Evolutionary conservation across 2,329 filamentous ascomycete genomes (phyloP), one percentile per base, ranked within the genome.

Genomic region (Fusarium aywerte): DNA sequence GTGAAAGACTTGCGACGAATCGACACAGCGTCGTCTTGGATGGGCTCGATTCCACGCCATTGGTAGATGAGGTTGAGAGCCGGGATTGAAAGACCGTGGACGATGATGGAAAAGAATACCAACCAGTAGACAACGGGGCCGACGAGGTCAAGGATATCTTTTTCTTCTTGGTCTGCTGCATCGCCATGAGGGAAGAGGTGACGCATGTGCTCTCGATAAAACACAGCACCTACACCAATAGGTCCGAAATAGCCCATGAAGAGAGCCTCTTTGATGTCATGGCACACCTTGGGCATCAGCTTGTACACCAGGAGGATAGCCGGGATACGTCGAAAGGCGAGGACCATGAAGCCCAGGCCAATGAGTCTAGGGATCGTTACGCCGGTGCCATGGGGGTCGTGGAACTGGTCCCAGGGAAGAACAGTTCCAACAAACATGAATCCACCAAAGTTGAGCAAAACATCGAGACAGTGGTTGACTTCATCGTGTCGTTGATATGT

Each of bases 191-290:
- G 80, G 57, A 83, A 81, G 5, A 84, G 69, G 12, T 82, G 76
- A 9, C 76, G 75, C 3, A 80, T 78, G 58, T 83, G 81, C 66
- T 83, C 80, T 15, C 93, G 83, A 76, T 94, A 93, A 76, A 93
- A 93, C 23, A 92, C 84, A 1, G 91, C 91, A 20, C 89, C 90
- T 10, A 92, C 90, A 3, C 91, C 91, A 44, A 93, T 93, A 0
- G 91, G 91, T 0, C 91, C 91, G 69, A 94, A 93, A 60, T 88
- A 87, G 0, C 86, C 86, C 84, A 88, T 85, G 58, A 89, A 88
- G 0, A 89, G 69, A 0, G 85, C 86, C 60, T 89, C 86, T 66
- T 83, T 85, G 79, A 82, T 87, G 68, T 81, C 76, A n/a, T 80
- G 80, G 56, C 83, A 80, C 0, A 83, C 79, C 3, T 76, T 76